phyloP scores from a whole-genome alignment of 2,329 filamentous ascomycete genomes.

The Microdochium paspali region DNA sequence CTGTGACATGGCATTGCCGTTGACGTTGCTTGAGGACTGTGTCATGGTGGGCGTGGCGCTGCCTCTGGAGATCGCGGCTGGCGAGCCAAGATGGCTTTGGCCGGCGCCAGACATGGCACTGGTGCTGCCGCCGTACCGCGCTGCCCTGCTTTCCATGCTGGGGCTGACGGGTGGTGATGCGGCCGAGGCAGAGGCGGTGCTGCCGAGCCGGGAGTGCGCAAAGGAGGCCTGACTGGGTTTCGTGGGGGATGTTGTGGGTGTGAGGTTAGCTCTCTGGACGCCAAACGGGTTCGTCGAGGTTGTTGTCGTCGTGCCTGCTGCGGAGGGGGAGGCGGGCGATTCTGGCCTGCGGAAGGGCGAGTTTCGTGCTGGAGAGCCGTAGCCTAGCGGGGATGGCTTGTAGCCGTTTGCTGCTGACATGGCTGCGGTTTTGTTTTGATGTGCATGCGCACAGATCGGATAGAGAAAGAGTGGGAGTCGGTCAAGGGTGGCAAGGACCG shows the following conservation, averaged over 20 bases:
- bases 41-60: conserved; percentile 19
- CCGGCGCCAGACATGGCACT: background rate
- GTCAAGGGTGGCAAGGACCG: no score
- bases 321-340: conserved; percentile 55
- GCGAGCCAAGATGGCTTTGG: conserved; percentile 18
- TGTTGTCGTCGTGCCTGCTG: conserved; percentile 50
- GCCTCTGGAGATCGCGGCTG: conserved; percentile 21
- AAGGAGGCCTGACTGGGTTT: conserved; percentile 31
- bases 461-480: no score
- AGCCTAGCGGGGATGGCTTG: conserved; percentile 64
- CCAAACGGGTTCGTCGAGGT: background rate
- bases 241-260: conserved; percentile 50
- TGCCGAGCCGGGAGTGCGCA: conserved; percentile 31
- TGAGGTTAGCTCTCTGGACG: conserved; percentile 12
- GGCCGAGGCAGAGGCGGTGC: conserved; percentile 29
- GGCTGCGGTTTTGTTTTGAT: background rate
- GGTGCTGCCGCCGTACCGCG: background rate
- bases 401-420: conserved; percentile 30
- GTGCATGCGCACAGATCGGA: no score
- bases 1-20: conserved; percentile 54
- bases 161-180: conserved; percentile 24
- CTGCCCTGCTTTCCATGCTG: conserved; percentile 10
- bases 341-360: conserved; percentile 56
- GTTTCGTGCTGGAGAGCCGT: conserved; percentile 54
- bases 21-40: conserved; percentile 21